Evolutionary conservation across 176 grass and related monocot species (phyloP).

Genomic region (Bolboschoenus planiculmis): DNA sequence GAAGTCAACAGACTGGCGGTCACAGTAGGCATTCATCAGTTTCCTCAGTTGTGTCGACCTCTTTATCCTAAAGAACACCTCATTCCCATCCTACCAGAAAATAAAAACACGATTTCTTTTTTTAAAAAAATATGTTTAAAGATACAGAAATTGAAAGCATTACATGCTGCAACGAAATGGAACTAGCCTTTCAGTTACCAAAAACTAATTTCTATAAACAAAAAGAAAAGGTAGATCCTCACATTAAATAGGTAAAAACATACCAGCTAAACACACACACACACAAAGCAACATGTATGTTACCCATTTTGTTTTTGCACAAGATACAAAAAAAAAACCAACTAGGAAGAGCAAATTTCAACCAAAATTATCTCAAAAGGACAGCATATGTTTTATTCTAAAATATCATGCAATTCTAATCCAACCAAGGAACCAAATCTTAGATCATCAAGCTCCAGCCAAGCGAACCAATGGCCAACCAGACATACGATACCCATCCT

Average conservation of each 20-base stretch:
- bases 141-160: not conserved
- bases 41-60: constrained; percentile 69
- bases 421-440: not conserved
- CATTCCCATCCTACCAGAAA: constrained; percentile 55
- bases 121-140: not conserved
- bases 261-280: not conserved
- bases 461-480: not conserved
- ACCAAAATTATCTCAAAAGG: not conserved
- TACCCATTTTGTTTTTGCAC: not conserved
- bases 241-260: not conserved
- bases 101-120: not conserved
- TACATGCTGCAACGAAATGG: not conserved
- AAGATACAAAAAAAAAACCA: not conserved
- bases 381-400: not conserved
- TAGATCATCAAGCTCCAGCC: not conserved
- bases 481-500: not conserved
- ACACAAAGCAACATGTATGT: not conserved
- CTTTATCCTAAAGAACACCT: constrained; percentile 78
- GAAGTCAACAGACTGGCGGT: constrained; percentile 81
- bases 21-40: constrained; percentile 70
- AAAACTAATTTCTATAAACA: not conserved
- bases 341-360: not conserved
- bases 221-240: not conserved
- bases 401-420: not conserved
- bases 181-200: not conserved